Conservation (phyloP, 2,329 filamentous ascomycete genomes). For the Penicillium sp. region DNA sequence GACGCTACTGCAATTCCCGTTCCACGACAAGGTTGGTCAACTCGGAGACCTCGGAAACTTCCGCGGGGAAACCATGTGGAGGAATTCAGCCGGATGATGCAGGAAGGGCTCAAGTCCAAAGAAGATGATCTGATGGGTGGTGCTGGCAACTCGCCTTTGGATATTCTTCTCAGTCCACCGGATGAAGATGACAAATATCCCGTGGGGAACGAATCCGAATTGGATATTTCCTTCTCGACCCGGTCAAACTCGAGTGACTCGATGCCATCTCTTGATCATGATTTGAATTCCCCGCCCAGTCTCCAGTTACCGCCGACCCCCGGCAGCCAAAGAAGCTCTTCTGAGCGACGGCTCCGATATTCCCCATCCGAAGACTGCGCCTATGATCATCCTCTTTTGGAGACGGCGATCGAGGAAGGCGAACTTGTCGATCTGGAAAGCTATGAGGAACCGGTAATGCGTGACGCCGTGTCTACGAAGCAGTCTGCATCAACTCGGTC, state of each 20-base stretch:
- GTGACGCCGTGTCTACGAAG: slow-evolving; percentile 15
- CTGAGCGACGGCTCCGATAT: slow-evolving; percentile 47
- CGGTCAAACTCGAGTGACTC: slow-evolving; percentile 60
- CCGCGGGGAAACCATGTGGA: slow-evolving; percentile 44
- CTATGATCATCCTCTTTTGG: slow-evolving; percentile 57
- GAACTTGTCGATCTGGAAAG: slow-evolving; percentile 22
- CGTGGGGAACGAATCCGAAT: slow-evolving; percentile 43
- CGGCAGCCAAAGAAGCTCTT: slow-evolving; percentile 35
- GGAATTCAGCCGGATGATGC: slow-evolving; percentile 57
- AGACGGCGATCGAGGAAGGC: slow-evolving; percentile 30
- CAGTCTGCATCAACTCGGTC: slow-evolving; percentile 30
- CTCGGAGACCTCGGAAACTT: slow-evolving; percentile 39
- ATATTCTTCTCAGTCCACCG: slow-evolving; percentile 56
- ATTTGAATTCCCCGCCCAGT: slow-evolving; percentile 49
- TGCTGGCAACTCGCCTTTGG: slow-evolving; percentile 49
- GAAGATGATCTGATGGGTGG: slow-evolving; percentile 47
- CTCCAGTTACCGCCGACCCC: slow-evolving; percentile 45
- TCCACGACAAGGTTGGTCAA: slow-evolving; percentile 42
- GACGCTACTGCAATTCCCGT: slow-evolving; percentile 60
- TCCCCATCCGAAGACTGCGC: slow-evolving; percentile 56
- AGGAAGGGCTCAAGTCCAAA: slow-evolving; percentile 51
- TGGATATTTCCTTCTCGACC: slow-evolving; percentile 44
- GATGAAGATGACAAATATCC: slow-evolving; percentile 48
- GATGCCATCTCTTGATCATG: slow-evolving; percentile 53
- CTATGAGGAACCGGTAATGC: slow-evolving; percentile 9